Evolutionary conservation across 1,284 basidiomycete genomes (phyloP), one percentile per base, ranked within the genome.

Genomic region (Ustilago cynodontis): DNA sequence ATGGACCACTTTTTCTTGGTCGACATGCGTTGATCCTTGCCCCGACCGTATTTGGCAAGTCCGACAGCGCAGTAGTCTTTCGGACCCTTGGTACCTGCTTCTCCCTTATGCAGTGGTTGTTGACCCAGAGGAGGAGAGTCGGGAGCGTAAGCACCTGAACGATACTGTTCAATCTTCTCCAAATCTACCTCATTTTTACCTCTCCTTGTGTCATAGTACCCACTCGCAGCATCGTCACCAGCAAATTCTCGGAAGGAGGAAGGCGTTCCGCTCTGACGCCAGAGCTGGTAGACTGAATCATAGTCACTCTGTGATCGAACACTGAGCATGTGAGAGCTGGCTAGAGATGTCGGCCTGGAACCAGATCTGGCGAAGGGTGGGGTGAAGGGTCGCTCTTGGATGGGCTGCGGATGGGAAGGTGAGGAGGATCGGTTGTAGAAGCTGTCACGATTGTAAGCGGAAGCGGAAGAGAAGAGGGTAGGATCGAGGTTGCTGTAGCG

Each of bases 211-310:
- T 65, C 66, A 9, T 54, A 50, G 45, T 41, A 53, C 16, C 41
- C 49, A 55, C 54, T 49, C 31, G 52, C 45, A 28, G 52, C 45
- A 28, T 41, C 35, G 31, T 58, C 61, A 13, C 71, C 69, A 52
- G 69, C 61, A 28, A 60, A 57, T 1, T 73, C 65, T 29, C 39
- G 55, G 37, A 66, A 64, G 54, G 28, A 65, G 43, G 54, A 55
- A 11, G 65, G 54, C 0, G 77, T 69, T 11, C 61, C 73, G 16
- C 67, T 70, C 41, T 67, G 64, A 20, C 72, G 51, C 62, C 64
- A 71, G 26, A 80, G 78, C 53, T 73, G 77, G 49, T 80, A 75
- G 52, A 72, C 66, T 20, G 77, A 77, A 41, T 79, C 79, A 41
- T 80, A 80, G 49, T 80, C 79, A 57, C 64, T 77, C 24, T 63